A percentile compares a stretch with the other conserved stretches of the same genome.
These are phyloP conservation scores for Sugiyamaella marilandica DNA, from an alignment of 805 yeast species.

Conservation along the genomic window DNA sequence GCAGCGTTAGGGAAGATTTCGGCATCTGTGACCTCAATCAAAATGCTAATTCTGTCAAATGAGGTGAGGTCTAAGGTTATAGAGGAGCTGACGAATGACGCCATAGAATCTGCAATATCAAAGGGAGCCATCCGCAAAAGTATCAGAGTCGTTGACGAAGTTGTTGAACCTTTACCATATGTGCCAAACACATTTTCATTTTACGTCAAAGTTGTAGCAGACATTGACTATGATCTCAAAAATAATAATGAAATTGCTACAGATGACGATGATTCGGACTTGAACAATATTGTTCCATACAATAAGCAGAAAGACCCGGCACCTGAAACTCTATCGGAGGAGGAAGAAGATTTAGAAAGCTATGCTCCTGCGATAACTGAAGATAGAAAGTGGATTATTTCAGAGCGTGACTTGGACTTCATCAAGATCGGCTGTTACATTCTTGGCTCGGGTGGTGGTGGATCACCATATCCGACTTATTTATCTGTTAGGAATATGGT, in stretches of 20 bases:
- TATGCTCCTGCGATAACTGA: constrained; percentile 16
- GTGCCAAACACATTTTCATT: constrained; percentile 19
- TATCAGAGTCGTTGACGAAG: constrained; percentile 26
- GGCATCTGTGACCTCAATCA: constrained; percentile 24
- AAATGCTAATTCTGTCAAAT: constrained; percentile 12
- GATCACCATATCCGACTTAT: constrained; percentile 41
- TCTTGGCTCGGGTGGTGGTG: constrained; percentile 49
- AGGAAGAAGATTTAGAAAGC: not conserved
- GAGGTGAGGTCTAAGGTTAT: constrained; percentile 19
- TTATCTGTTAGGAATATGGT: constrained; percentile 33
- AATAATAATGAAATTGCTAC: not conserved
- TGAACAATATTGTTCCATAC: constrained; percentile 5
- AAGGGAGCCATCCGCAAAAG: constrained; percentile 29
- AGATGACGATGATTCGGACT: constrained; percentile 11
- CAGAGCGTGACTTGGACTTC: constrained; percentile 39
- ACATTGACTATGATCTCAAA: constrained; percentile 37
- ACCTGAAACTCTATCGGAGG: not conserved
- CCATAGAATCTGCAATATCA: constrained; percentile 20
- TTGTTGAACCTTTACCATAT: constrained; percentile 32
- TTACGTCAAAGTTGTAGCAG: constrained; percentile 34
- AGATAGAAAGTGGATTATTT: constrained; percentile 36
- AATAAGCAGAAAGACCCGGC: constrained; percentile 3
- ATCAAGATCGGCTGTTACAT: constrained; percentile 42
- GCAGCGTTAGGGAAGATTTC: constrained; percentile 45
- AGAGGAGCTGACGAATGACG: constrained; percentile 18